Conservation (phyloP, 352 stramenopile genomes). For the Phytopythium kandeliae region DNA sequence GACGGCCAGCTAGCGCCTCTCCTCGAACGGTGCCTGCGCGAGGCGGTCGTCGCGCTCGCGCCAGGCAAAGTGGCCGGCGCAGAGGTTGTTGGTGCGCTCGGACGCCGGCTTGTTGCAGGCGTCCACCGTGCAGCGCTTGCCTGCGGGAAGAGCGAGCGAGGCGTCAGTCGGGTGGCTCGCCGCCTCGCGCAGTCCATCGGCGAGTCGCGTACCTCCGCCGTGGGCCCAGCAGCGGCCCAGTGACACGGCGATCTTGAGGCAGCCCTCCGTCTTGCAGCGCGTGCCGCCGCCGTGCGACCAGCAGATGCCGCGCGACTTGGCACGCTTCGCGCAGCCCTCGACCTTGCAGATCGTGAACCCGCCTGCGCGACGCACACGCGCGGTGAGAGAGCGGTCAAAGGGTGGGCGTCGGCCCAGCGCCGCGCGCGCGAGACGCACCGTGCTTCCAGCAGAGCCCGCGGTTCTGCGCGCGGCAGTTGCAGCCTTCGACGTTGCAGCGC, state of each 20-base stretch:
- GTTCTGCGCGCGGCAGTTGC: slow-evolving; percentile 48
- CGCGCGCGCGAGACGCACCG: slow-evolving; percentile 3
- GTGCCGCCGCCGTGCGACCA: slow-evolving; percentile 21
- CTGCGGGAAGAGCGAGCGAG: too few species aligned
- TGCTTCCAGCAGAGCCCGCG: slow-evolving; percentile 52
- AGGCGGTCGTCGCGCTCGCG: slow-evolving; percentile 21
- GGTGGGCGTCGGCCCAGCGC: neutral
- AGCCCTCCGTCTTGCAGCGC: slow-evolving; percentile 26
- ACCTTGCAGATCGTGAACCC: slow-evolving; percentile 23
- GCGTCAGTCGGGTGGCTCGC: too few species aligned
- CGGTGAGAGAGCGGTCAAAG: neutral
- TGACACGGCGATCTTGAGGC: slow-evolving; percentile 13
- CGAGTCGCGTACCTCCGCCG: slow-evolving; percentile 8
- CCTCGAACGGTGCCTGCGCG: slow-evolving; percentile 80
- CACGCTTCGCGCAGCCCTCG: slow-evolving; percentile 20
- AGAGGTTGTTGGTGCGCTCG: slow-evolving; percentile 41
- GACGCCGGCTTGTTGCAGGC: slow-evolving; percentile 42
- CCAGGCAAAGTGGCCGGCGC: slow-evolving; percentile 33
- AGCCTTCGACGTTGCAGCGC: slow-evolving; percentile 41
- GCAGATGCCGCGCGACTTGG: slow-evolving; percentile 20
- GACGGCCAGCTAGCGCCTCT: too few species aligned
- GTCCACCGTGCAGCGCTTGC: slow-evolving; percentile 34
- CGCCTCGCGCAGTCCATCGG: too few species aligned
- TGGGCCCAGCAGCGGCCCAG: slow-evolving; percentile 32
- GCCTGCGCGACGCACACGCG: slow-evolving; percentile 1